Evolutionary conservation across 345 rosid genomes (phyloP).

Genomic region (Eucalyptus regnans): DNA sequence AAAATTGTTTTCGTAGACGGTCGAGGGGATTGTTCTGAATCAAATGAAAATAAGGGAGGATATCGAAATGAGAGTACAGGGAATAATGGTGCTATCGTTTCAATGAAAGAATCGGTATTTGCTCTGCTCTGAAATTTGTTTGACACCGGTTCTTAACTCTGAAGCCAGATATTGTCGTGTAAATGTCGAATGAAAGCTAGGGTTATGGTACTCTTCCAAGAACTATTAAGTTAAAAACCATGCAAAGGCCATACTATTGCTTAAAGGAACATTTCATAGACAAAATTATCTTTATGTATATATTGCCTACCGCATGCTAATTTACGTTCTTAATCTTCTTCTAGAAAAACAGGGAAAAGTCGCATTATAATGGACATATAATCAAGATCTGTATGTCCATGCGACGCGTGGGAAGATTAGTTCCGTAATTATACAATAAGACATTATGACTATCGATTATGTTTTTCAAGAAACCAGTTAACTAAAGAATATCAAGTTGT

Average conservation of each 20-base stretch:
- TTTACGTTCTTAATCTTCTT: neutral
- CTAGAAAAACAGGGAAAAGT: neutral
- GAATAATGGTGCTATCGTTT: neutral
- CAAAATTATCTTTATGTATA: neutral
- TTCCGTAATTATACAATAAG: accelerated
- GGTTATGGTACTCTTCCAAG: neutral
- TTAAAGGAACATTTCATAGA: no score
- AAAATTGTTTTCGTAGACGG: neutral
- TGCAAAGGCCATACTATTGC: neutral
- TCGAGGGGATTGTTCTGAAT: neutral
- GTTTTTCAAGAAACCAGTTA: neutral
- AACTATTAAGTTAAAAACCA: neutral
- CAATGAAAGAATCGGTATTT: accelerated
- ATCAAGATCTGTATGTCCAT: accelerated
- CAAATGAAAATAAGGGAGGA: neutral
- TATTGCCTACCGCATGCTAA: neutral
- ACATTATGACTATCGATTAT: accelerated
- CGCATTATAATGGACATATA: neutral
- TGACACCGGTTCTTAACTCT: no score
- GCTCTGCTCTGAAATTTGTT: neutral
- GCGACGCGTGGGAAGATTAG: accelerated
- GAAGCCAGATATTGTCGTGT: neutral
- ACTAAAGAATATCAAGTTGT: no score
- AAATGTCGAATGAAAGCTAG: neutral
- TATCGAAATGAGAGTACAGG: accelerated